Percentiles rank a stretch among this genome's conserved stretches.
phyloP scores from a whole-genome alignment of 176 grass and related monocot genomes.

The Poa annua region DNA sequence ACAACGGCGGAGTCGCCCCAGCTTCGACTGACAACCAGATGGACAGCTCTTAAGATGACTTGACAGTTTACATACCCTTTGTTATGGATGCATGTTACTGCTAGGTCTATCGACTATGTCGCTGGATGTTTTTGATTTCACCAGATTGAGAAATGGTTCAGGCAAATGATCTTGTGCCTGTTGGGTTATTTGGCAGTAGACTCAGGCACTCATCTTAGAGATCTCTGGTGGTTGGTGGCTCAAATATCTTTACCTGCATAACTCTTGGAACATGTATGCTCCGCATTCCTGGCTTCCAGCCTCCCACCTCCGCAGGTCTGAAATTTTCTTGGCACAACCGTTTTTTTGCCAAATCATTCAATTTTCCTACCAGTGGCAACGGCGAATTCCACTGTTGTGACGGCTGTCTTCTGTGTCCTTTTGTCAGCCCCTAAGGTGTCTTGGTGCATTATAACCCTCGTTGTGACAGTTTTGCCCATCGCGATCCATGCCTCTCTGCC shows the following conservation, averaged over 20 bases:
- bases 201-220: background rate
- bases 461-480: background rate
- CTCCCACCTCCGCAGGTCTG: background rate
- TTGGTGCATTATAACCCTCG: background rate
- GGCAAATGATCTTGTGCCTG: slow-evolving; percentile 16
- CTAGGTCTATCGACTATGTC: background rate
- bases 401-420: background rate
- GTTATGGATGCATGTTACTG: slow-evolving; percentile 16
- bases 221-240: background rate
- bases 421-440: background rate
- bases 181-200: slow-evolving; percentile 7
- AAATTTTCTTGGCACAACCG: background rate
- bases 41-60: slow-evolving; percentile 66
- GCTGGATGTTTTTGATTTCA: slow-evolving; percentile 27
- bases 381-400: background rate
- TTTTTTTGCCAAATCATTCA: background rate
- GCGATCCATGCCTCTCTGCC: background rate
- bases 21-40: slow-evolving; percentile 52
- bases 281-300: background rate
- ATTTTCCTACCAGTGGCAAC: background rate
- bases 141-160: slow-evolving; percentile 32
- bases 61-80: background rate
- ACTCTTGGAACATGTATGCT: background rate
- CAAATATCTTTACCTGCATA: background rate
- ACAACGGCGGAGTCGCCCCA: background rate